These are phyloP conservation scores for Phialocephala sp. DNA, from an alignment of 2,329 filamentous ascomycete species.

Conservation along the genomic window DNA sequence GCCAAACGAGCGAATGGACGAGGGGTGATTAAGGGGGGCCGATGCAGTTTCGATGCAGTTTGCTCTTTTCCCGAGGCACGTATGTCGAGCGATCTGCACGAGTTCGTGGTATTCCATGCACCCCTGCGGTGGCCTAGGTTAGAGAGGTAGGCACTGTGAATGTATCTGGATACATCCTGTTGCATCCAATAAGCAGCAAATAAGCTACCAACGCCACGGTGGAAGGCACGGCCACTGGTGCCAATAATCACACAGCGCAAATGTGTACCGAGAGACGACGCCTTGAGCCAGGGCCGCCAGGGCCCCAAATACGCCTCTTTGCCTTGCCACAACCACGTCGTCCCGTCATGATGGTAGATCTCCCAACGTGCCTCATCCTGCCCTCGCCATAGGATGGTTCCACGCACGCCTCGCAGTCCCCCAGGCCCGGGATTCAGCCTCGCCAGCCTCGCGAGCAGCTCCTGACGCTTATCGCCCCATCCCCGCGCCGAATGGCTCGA, in stretches of 20 bases:
- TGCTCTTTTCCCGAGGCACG: not conserved
- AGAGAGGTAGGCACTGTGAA: not conserved
- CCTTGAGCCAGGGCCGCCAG: not conserved
- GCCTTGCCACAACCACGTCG: conserved; percentile 1
- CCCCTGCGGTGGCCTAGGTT: no score
- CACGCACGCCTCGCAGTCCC: not conserved
- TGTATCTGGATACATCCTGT: no score
- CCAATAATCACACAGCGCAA: not conserved
- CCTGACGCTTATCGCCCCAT: not conserved
- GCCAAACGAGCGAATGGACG: not conserved
- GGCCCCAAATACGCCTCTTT: no score
- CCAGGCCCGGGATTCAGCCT: conserved; percentile 14
- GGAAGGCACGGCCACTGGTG: not conserved
- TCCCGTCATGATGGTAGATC: not conserved
- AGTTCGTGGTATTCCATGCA: no score
- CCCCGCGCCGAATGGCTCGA: not conserved
- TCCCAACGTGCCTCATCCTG: not conserved
- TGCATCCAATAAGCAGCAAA: no score
- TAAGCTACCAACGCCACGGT: not conserved
- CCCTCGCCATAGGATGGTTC: not conserved
- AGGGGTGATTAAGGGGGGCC: not conserved
- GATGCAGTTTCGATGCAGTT: no score
- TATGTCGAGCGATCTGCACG: not conserved
- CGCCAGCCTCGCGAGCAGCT: conserved; percentile 15
- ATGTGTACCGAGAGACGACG: conserved; percentile 2